Conservation (phyloP, 257 asterid species). For the Paulownia fortunei region DNA sequence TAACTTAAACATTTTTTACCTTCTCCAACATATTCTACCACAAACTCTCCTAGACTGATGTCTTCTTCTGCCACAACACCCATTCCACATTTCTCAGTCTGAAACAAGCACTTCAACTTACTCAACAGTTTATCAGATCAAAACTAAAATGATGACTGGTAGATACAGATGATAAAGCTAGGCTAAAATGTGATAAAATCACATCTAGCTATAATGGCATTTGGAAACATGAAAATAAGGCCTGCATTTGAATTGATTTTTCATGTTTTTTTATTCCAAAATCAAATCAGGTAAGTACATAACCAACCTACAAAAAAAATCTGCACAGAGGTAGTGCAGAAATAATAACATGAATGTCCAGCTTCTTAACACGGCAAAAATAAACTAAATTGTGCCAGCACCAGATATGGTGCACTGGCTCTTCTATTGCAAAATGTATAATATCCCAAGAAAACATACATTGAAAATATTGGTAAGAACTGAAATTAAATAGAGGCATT, state of each 20-base stretch:
- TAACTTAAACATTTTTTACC: slow-evolving; percentile 48
- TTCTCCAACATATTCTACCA: slow-evolving; percentile 98
- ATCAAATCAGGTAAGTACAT: background rate
- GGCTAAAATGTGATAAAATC: background rate
- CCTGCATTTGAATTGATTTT: background rate
- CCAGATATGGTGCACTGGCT: slow-evolving; percentile 15
- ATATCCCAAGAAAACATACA: background rate
- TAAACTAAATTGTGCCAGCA: slow-evolving; percentile 12
- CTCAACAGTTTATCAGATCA: slow-evolving; percentile 17
- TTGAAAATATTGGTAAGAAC: background rate
- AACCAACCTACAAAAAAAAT: background rate
- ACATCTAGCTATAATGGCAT: slow-evolving; percentile 16
- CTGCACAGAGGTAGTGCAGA: background rate
- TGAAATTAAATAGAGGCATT: background rate
- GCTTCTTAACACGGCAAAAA: background rate
- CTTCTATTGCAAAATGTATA: background rate
- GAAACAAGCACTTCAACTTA: slow-evolving; percentile 43
- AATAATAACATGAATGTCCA: slow-evolving; percentile 7
- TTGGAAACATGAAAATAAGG: slow-evolving; percentile 12
- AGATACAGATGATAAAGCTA: background rate
- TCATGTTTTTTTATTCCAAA: background rate
- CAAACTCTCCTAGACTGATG: slow-evolving; percentile 81
- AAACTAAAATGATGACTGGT: slow-evolving; percentile 19
- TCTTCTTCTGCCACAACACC: slow-evolving; percentile 96
- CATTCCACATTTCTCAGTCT: slow-evolving; percentile 98